Conservation (phyloP, 352 stramenopile genomes). For the Phytophthora crassamura region DNA sequence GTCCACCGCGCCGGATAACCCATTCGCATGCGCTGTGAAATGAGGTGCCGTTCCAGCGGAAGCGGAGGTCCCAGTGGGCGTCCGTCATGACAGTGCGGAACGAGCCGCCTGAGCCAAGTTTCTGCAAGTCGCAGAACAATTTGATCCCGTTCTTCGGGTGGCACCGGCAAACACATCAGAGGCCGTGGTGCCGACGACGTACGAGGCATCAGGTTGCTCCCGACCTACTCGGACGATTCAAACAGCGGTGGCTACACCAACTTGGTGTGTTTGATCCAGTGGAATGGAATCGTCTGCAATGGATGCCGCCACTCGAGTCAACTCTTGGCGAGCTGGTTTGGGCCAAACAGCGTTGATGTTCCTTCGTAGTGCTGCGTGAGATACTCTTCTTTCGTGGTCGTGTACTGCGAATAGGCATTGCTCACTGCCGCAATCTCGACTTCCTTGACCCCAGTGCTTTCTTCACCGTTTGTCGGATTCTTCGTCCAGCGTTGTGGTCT, state of each 20-base stretch:
- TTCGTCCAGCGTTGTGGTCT: constrained; percentile 61
- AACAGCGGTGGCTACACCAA: constrained; percentile 33
- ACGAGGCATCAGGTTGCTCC: constrained; percentile 30
- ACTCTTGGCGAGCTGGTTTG: constrained; percentile 68
- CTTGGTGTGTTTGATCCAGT: constrained; percentile 43
- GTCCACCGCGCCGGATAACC: constrained; percentile 41
- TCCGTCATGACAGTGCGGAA: constrained; percentile 57
- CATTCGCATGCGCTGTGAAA: constrained; percentile 54
- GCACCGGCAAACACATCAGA: constrained; percentile 49
- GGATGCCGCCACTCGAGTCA: constrained; percentile 44
- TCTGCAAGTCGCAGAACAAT: constrained; percentile 66
- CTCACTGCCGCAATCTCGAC: constrained; percentile 60
- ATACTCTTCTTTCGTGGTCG: constrained; percentile 75
- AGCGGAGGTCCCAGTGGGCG: constrained; percentile 61
- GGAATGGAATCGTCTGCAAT: constrained; percentile 26
- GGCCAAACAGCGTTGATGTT: constrained; percentile 73
- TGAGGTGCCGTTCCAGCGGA: constrained; percentile 38
- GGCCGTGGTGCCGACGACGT: constrained; percentile 42
- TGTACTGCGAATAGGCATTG: constrained; percentile 72
- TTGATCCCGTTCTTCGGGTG: constrained; percentile 56
- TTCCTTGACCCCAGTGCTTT: constrained; percentile 36
- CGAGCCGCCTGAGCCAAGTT: constrained; percentile 16
- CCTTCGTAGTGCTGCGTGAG: constrained; percentile 72
- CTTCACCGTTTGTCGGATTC: constrained; percentile 47
- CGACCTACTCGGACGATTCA: constrained; percentile 38